Percentiles rank a stretch among this genome's conserved stretches.
Conservation (phyloP, 345 rosid species). For the Cochlearia excelsa region DNA sequence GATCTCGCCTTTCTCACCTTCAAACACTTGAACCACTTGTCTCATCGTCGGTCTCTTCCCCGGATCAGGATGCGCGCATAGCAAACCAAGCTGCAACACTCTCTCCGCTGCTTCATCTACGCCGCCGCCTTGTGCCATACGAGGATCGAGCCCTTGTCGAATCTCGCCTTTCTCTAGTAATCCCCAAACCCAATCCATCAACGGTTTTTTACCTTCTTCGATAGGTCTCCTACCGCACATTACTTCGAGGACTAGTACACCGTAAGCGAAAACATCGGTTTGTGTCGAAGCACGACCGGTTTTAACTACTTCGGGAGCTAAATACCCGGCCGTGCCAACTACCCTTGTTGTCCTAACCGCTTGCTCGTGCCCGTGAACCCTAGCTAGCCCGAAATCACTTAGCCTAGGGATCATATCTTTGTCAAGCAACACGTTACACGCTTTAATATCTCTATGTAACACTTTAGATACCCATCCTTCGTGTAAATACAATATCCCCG, state of each 20-base stretch:
- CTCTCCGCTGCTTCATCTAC: conserved; percentile 34
- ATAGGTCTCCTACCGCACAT: conserved; percentile 49
- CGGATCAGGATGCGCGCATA: conserved; percentile 46
- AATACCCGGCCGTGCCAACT: conserved; percentile 71
- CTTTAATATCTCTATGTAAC: conserved; percentile 74
- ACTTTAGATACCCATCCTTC: conserved; percentile 82
- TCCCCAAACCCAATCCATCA: conserved; percentile 42
- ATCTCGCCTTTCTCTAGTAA: conserved; percentile 37
- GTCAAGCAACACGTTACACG: conserved; percentile 39
- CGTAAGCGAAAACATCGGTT: conserved; percentile 49
- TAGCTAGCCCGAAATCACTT: conserved; percentile 74
- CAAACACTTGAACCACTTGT: conserved; percentile 44
- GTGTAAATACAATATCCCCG: conserved; percentile 58
- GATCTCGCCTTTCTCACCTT: conserved; percentile 35
- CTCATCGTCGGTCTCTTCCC: conserved; percentile 46
- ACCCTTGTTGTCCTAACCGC: conserved; percentile 59
- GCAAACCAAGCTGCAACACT: conserved; percentile 44
- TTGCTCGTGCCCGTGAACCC: conserved; percentile 63
- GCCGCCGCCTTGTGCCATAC: conserved; percentile 19
- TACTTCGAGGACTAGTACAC: conserved; percentile 49
- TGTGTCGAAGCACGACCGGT: conserved; percentile 47
- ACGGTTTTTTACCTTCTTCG: conserved; percentile 47
- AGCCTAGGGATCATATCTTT: conserved; percentile 61
- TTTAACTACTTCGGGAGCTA: conserved; percentile 66
- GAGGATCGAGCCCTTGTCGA: conserved; percentile 30